Conservation (phyloP, 2,329 filamentous ascomycete species). For the Sporothrix euskadiensis region DNA sequence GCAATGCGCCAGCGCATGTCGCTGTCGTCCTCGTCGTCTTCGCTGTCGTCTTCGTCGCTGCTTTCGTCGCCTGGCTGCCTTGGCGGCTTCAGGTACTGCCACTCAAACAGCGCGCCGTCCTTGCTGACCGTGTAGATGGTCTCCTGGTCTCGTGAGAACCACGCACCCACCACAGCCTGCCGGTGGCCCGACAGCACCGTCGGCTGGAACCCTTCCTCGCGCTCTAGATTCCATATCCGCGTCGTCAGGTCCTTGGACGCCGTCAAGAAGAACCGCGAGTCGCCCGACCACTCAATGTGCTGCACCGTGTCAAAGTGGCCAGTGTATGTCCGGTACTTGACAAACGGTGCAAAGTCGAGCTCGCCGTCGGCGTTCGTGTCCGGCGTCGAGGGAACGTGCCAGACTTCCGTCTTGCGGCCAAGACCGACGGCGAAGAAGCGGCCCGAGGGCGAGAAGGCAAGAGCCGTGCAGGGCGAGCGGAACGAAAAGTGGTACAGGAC, state of each 20-base stretch:
- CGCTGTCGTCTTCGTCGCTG: conserved; percentile 58
- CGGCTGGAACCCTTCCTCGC: conserved; percentile 83
- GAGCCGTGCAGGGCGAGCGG: conserved; percentile 74
- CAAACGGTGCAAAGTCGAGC: conserved; percentile 92
- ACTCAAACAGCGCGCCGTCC: conserved; percentile 93
- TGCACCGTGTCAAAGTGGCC: conserved; percentile 87
- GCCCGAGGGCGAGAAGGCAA: conserved; percentile 89
- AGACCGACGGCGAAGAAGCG: conserved; percentile 87
- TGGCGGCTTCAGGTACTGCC: conserved; percentile 71
- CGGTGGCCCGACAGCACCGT: conserved; percentile 90
- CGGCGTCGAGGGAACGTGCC: conserved; percentile 91
- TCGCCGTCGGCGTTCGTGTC: conserved; percentile 76
- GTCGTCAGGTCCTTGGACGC: conserved; percentile 90
- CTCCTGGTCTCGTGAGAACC: conserved; percentile 93
- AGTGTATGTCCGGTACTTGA: conserved; percentile 79
- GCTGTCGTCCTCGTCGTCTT: conserved; percentile 58
- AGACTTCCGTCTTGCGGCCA: conserved; percentile 86
- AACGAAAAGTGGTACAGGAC: conserved; percentile 96
- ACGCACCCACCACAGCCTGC: conserved; percentile 89
- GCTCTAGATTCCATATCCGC: conserved; percentile 89
- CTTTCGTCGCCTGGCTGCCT: conserved; percentile 46
- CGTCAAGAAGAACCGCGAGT: conserved; percentile 92
- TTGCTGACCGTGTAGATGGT: conserved; percentile 95
- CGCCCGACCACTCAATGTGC: conserved; percentile 90
- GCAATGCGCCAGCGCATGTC: conserved; percentile 87